Conservation (phyloP, 1,139 yeast genomes). For the Kazachstania sp. region DNA sequence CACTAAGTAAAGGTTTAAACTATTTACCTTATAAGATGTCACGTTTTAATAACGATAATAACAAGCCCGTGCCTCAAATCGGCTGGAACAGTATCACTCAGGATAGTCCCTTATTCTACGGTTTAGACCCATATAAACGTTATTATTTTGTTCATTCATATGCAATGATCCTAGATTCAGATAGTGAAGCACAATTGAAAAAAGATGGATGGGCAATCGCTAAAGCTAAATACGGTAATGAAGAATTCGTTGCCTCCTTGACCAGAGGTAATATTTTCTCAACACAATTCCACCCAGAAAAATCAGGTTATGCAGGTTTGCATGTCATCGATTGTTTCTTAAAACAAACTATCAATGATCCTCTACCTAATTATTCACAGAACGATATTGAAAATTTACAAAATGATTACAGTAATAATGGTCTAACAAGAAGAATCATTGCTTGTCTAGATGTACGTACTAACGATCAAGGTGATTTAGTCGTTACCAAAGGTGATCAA, state of each 20-base stretch:
- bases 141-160: conserved; percentile 94
- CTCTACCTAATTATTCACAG: conserved; percentile 15
- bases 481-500: conserved; percentile 96
- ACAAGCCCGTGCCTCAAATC: conserved; percentile 85
- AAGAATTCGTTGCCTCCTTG: conserved; percentile 77
- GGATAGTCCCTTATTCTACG: conserved; percentile 38
- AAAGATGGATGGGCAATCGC: conserved; percentile 71
- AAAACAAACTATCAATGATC: conserved; percentile 36
- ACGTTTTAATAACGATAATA: conserved; percentile 51
- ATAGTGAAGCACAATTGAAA: conserved; percentile 30
- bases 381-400: conserved; percentile 16
- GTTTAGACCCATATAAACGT: conserved; percentile 55
- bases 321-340: conserved; percentile 66
- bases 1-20: conserved; percentile 48
- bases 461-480: conserved; percentile 88
- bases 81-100: conserved; percentile 71
- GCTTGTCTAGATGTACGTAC: conserved; percentile 96
- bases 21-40: conserved; percentile 45
- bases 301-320: conserved; percentile 85
- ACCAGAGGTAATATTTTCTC: conserved; percentile 74
- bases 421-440: conserved; percentile 80
- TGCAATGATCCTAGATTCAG: conserved; percentile 54
- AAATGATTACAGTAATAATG: conserved; percentile 49
- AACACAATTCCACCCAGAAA: conserved; percentile 97
- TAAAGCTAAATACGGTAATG: conserved; percentile 64